Percentiles rank a stretch among this genome's conserved stretches.
Conservation (phyloP, 805 yeast species). For the Yarrowia sp. region DNA sequence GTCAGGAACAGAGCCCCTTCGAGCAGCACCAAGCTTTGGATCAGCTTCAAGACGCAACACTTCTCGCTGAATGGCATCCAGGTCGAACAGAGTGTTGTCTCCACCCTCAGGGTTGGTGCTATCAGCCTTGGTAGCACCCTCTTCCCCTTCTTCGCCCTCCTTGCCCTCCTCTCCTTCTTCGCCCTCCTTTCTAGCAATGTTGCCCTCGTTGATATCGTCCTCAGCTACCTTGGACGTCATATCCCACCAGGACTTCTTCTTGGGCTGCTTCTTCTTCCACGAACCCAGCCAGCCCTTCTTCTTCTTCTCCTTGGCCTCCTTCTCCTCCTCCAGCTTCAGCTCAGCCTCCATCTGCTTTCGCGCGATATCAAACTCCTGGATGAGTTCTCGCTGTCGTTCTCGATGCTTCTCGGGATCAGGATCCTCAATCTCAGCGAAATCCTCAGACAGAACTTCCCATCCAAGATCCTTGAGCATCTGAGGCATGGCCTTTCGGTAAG, state of each 20-base stretch:
- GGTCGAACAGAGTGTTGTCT: conserved; percentile 50
- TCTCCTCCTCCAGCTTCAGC: conserved; percentile 41
- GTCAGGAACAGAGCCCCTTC: conserved; percentile 19
- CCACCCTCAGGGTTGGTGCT: conserved; percentile 55
- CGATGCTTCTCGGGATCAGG: conserved; percentile 89
- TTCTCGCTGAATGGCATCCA: conserved; percentile 52
- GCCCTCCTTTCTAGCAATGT: conserved; percentile 54
- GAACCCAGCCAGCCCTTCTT: conserved; percentile 50
- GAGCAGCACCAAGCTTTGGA: conserved; percentile 7
- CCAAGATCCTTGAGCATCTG: conserved; percentile 69
- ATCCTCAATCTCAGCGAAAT: conserved; percentile 93
- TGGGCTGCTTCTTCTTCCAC: conserved; percentile 57
- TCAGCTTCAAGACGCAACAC: conserved; percentile 48
- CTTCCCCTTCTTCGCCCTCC: neutral
- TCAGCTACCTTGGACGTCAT: conserved; percentile 53
- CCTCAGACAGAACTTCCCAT: conserved; percentile 86
- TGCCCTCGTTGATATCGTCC: conserved; percentile 48
- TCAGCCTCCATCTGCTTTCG: conserved; percentile 60
- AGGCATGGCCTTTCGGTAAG: conserved; percentile 94
- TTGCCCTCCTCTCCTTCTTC: conserved; percentile 44
- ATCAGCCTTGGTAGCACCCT: neutral
- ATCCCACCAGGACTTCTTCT: conserved; percentile 66
- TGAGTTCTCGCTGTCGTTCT: conserved; percentile 75
- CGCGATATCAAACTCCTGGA: conserved; percentile 87
- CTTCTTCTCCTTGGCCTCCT: conserved; percentile 49